Evolutionary conservation across 495 filamentous ascomycete genomes (phyloP).

Genomic region (Aspergillus saccharolyticus): DNA sequence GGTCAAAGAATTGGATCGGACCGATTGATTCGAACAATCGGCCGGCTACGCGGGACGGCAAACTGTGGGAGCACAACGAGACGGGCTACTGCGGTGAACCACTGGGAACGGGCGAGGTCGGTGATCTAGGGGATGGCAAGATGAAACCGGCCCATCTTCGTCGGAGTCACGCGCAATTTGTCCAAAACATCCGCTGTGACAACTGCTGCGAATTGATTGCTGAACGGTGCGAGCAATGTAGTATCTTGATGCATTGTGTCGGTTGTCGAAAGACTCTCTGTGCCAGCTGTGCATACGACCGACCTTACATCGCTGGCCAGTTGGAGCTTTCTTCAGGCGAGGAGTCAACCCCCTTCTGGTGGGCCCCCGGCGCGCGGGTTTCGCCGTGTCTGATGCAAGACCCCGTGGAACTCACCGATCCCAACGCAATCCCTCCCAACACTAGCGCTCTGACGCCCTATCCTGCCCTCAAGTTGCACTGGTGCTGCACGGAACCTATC

Average conservation of each 20-base stretch:
- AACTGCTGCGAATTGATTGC: slow-evolving; percentile 47
- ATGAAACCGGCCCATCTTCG: slow-evolving; percentile 50
- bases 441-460: slow-evolving; percentile 24
- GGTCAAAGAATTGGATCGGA: slow-evolving; percentile 56
- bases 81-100: slow-evolving; percentile 52
- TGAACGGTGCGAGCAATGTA: slow-evolving; percentile 59
- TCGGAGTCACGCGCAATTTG: slow-evolving; percentile 48
- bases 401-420: slow-evolving; percentile 27
- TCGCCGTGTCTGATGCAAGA: slow-evolving; percentile 58
- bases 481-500: slow-evolving; percentile 60
- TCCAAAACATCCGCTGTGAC: slow-evolving; percentile 51
- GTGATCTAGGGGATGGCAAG: slow-evolving; percentile 49
- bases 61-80: slow-evolving; percentile 56
- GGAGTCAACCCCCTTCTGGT: slow-evolving; percentile 44
- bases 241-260: slow-evolving; percentile 59
- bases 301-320: slow-evolving; percentile 41
- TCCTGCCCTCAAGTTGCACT: slow-evolving; percentile 50
- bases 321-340: slow-evolving; percentile 13
- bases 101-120: slow-evolving; percentile 42
- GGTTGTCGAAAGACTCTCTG: slow-evolving; percentile 59
- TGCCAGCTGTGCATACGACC: slow-evolving; percentile 55
- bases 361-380: slow-evolving; percentile 49
- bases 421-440: slow-evolving; percentile 19
- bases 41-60: slow-evolving; percentile 36
- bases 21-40: slow-evolving; percentile 24